phyloP scores from a whole-genome alignment of 1,139 yeast species.

The Debaryomyces nepalensis region DNA sequence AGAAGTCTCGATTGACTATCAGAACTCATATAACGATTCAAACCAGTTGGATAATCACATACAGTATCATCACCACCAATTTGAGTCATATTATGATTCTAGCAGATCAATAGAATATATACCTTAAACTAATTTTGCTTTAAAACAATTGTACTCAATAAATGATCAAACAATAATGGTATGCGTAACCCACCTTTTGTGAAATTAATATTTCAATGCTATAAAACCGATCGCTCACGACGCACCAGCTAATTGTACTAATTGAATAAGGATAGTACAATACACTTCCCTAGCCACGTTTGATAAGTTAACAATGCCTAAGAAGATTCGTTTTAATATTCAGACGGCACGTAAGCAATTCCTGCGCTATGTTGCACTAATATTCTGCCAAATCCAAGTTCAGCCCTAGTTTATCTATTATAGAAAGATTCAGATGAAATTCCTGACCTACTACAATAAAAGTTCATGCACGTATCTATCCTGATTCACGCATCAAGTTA shows the following conservation, averaged over 20 bases:
- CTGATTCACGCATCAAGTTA: not conserved
- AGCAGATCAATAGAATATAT: not conserved
- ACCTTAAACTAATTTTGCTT: not conserved
- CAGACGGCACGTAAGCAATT: not conserved
- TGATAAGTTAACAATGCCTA: constrained; percentile 2
- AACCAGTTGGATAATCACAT: constrained; percentile 1
- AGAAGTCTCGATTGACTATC: not conserved
- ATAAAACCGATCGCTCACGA: constrained; percentile 2
- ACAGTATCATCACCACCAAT: constrained; percentile 4
- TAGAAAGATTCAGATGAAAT: constrained; percentile 1
- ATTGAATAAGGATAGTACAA: constrained; percentile 6
- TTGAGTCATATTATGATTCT: not conserved
- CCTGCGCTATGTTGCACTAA: not conserved
- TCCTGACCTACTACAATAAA: not conserved
- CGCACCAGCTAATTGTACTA: constrained; percentile 1
- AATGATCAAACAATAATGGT: not conserved
- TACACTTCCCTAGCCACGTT: constrained; percentile 1
- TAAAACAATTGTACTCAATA: not conserved
- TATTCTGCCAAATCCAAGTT: not conserved
- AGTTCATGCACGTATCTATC: not conserved
- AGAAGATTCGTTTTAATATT: not conserved
- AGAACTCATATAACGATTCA: constrained; percentile 1
- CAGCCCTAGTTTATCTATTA: not conserved
- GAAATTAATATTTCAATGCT: constrained; percentile 1
- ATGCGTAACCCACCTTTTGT: constrained; percentile 8